Percentiles rank a stretch among this genome's conserved stretches.
Conservation (phyloP, 1,139 yeast genomes). For the Geotrichum bryndzae region DNA sequence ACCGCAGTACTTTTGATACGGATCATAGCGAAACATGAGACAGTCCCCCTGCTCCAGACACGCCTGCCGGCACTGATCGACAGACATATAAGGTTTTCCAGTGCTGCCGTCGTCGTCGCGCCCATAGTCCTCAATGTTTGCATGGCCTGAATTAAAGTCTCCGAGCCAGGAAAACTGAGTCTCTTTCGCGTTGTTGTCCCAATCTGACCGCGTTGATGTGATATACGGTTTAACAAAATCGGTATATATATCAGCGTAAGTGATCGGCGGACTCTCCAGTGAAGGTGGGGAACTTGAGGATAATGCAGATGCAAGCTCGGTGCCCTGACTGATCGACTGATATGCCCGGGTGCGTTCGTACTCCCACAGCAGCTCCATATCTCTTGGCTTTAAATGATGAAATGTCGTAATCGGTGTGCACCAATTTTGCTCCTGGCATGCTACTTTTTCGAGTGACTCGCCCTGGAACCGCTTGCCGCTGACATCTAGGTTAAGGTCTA, state of each 20-base stretch:
- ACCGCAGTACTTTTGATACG: slow-evolving; percentile 31
- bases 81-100: slow-evolving; percentile 22
- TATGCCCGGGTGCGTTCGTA: slow-evolving; percentile 31
- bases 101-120: slow-evolving; percentile 13
- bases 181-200: slow-evolving; percentile 34
- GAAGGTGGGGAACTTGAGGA: slow-evolving; percentile 8
- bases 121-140: slow-evolving; percentile 13
- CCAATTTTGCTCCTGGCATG: slow-evolving; percentile 26
- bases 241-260: slow-evolving; percentile 25
- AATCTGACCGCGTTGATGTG: slow-evolving; percentile 21
- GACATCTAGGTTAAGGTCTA: slow-evolving; percentile 23
- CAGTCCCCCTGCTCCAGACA: slow-evolving; percentile 27
- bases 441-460: slow-evolving; percentile 26
- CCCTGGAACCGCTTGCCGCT: slow-evolving; percentile 33
- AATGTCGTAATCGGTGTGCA: slow-evolving; percentile 34
- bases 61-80: slow-evolving; percentile 25
- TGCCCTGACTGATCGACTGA: slow-evolving; percentile 5
- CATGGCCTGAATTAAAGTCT: slow-evolving; percentile 15
- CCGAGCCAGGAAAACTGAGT: slow-evolving; percentile 24
- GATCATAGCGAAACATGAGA: slow-evolving; percentile 32
- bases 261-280: slow-evolving; percentile 17
- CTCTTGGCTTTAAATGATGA: slow-evolving; percentile 34
- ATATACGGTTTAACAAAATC: slow-evolving; percentile 29
- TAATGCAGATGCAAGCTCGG: slow-evolving; percentile 11
- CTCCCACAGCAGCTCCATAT: slow-evolving; percentile 35